Conservation (phyloP, 140 eudicot genomes). For the Senecio squalidus region DNA sequence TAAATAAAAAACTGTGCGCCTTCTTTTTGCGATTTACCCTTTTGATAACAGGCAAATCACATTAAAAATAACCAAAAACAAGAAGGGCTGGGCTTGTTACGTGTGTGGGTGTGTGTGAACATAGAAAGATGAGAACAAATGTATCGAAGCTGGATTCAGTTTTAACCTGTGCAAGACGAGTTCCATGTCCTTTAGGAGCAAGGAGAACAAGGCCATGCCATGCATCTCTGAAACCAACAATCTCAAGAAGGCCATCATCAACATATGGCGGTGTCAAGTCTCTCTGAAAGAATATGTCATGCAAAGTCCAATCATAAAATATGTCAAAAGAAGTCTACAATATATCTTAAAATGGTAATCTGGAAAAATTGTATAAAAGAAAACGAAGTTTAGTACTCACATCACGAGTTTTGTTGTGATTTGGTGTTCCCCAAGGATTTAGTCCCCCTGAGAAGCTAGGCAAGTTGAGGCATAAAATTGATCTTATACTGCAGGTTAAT, state of each 20-base stretch:
- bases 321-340: not conserved
- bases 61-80: not conserved
- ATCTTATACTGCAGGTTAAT: constrained; percentile 66
- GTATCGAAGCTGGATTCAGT: not conserved
- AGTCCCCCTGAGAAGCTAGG: constrained; percentile 98
- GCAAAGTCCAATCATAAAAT: not conserved
- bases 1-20: not conserved
- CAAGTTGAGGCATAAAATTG: constrained; percentile 88
- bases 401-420: constrained; percentile 39
- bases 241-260: constrained; percentile 80
- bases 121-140: not conserved
- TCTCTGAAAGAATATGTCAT: constrained; percentile 39
- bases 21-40: not conserved
- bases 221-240: constrained; percentile 94
- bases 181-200: constrained; percentile 92
- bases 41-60: not conserved
- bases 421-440: constrained; percentile 97
- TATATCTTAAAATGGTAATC: not conserved
- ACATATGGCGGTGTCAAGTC: constrained; percentile 78
- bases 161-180: constrained; percentile 93
- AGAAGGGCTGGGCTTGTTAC: not conserved
- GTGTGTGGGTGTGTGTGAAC: not conserved
- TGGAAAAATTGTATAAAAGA: not conserved
- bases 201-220: constrained; percentile 95
- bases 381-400: constrained; percentile 31